phyloP scores from a whole-genome alignment of 306 rosid genomes.

The Ormosia emarginata region DNA sequence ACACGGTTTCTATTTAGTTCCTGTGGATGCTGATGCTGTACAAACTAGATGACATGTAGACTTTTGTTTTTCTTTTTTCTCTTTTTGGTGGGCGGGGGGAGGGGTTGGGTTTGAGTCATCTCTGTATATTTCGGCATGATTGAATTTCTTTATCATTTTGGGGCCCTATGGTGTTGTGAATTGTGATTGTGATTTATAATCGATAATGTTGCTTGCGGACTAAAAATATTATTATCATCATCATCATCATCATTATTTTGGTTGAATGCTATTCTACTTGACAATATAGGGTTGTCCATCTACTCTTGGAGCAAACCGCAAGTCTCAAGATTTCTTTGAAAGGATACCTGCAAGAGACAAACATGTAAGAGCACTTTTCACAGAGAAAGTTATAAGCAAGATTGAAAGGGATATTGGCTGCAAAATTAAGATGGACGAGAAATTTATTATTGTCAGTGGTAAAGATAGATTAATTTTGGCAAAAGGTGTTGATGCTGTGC shows the following conservation, averaged over 20 bases:
- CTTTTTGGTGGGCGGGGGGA: background rate
- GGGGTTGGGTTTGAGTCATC: background rate
- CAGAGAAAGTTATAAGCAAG: constrained; percentile 69
- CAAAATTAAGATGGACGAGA: constrained; percentile 93
- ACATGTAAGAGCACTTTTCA: constrained; percentile 67
- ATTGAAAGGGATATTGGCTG: constrained; percentile 91
- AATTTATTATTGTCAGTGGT: constrained; percentile 86
- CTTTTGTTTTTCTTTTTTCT: background rate
- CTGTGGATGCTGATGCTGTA: background rate
- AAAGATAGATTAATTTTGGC: constrained; percentile 79
- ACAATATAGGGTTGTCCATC: constrained; percentile 86
- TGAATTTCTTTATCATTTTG: background rate
- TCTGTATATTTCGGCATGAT: background rate
- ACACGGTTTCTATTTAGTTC: background rate
- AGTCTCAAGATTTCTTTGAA: constrained; percentile 93
- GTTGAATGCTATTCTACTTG: constrained; percentile 21
- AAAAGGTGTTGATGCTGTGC: constrained; percentile 96
- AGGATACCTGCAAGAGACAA: constrained; percentile 94
- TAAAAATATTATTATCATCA: background rate
- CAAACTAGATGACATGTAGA: background rate
- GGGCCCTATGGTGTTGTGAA: background rate
- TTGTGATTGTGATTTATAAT: background rate
- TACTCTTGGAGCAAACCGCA: constrained; percentile 94
- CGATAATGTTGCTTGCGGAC: background rate
- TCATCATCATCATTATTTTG: background rate